Base-by-base conservation (phyloP, 768 basidiomycete species). In the Gyrodon lividus region DNA sequence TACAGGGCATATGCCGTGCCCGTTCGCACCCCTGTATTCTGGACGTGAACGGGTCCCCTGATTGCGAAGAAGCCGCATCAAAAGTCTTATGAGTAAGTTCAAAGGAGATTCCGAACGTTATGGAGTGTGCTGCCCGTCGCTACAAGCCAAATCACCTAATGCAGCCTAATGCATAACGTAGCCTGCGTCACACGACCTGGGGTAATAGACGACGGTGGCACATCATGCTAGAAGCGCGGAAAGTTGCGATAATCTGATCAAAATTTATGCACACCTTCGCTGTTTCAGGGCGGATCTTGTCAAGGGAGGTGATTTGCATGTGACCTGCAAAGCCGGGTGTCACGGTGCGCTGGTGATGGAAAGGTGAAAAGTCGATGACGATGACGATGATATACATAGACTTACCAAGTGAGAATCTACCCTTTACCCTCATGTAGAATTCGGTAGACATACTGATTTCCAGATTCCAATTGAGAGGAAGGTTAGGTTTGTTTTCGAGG, bases 101-200 rank as follows among this genome's bases (percentile, higher is more conserved):
- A 53, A 37, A 55, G 54, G 50, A 34, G 39, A 49, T 46, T 42
- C 52, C n/a, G 8, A 49, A 38, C 33, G 33, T 26, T 54, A 46
- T 6, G 43, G 43, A 53, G 20, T n/a, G 14, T 10, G n/a, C 10
- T 9, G 8, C 38, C 7, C 22, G 44, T 46, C 31, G 43, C 46
- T 44, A 56, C 47, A 49, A 31, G 3, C 47, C 17, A 43, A 48
- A 52, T 60, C 43, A 28, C 49, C 43, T 54, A 51, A 24, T 55
- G n/a, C n/a, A n/a, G n/a, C n/a, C n/a, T n/a, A n/a, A n/a, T 48
- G 13, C 12, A 43, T 50, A 58, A 51, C 44, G 39, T 35, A 39
- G 19, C n/a, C 19, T 4, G 31, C 8, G 52, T 64, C 64, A 64
- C 64, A 64, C 61, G 53, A 64, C 64, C 59, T 57, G 64, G 64